phyloP scores from a whole-genome alignment of 495 filamentous ascomycete species.

The Hypomontagnella submonticulosa region DNA sequence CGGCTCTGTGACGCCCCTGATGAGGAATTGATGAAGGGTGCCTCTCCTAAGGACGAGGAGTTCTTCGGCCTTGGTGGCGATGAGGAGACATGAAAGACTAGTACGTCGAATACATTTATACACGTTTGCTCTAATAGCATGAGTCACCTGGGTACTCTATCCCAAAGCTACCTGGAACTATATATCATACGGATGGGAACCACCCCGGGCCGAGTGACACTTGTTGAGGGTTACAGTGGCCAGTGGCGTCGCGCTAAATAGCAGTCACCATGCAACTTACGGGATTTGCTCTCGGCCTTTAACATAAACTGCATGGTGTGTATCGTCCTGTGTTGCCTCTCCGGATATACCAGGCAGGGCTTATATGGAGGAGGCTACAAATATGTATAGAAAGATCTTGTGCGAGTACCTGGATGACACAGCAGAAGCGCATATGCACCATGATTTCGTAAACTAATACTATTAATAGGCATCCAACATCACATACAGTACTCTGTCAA shows the following conservation, averaged over 20 bases:
- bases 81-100: slow-evolving; percentile 5
- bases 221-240: slow-evolving; percentile 1
- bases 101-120: neutral
- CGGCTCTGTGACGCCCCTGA: slow-evolving; percentile 51
- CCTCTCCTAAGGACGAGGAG: slow-evolving; percentile 57
- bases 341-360: neutral
- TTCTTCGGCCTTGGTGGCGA: slow-evolving; percentile 43
- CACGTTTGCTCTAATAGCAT: neutral
- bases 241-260: neutral
- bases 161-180: neutral
- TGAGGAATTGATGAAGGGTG: slow-evolving; percentile 57
- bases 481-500: too few species aligned
- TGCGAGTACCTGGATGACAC: too few species aligned
- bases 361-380: neutral
- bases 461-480: too few species aligned
- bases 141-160: too few species aligned
- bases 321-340: slow-evolving; percentile 1
- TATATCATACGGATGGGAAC: neutral
- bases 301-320: slow-evolving; percentile 3
- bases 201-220: neutral
- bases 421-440: too few species aligned
- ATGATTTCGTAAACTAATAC: too few species aligned
- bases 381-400: neutral
- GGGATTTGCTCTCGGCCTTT: slow-evolving; percentile 11
- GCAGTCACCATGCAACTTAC: neutral